Conservation (phyloP, 805 yeast genomes). For the Huiozyma sinensis region DNA sequence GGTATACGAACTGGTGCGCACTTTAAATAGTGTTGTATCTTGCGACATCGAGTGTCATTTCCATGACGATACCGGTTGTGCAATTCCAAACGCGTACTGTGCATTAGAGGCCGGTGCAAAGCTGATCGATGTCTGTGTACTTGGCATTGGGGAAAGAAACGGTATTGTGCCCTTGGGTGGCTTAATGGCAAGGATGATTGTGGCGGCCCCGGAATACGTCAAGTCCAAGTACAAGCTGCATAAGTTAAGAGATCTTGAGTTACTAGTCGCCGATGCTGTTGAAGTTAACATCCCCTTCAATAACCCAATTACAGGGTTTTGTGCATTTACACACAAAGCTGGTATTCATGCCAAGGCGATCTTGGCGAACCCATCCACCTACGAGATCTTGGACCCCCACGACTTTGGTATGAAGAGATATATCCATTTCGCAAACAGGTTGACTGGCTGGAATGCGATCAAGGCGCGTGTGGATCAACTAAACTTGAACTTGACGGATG, state of each 20-base stretch:
- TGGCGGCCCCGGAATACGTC: slow-evolving; percentile 94
- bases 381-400: slow-evolving; percentile 87
- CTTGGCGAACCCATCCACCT: slow-evolving; percentile 96
- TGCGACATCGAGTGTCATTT: slow-evolving; percentile 98
- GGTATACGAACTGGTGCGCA: slow-evolving; percentile 91
- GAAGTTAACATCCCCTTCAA: slow-evolving; percentile 96
- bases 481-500: slow-evolving; percentile 80
- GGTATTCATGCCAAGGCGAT: slow-evolving; percentile 99
- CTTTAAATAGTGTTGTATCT: slow-evolving; percentile 83
- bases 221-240: slow-evolving; percentile 88
- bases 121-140: slow-evolving; percentile 86
- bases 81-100: slow-evolving; percentile 96
- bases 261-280: slow-evolving; percentile 92
- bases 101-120: slow-evolving; percentile 97
- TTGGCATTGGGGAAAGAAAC: slow-evolving; percentile 98
- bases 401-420: slow-evolving; percentile 95
- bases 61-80: slow-evolving; percentile 99
- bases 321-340: slow-evolving; percentile 98
- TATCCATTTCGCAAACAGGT: slow-evolving; percentile 94
- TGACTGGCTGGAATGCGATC: slow-evolving; percentile 99
- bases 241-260: slow-evolving; percentile 91
- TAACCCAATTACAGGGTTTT: slow-evolving; percentile 98
- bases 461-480: slow-evolving; percentile 96
- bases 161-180: slow-evolving; percentile 98
- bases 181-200: slow-evolving; percentile 97